Percentiles rank a stretch among this genome's conserved stretches.
These are phyloP conservation scores for Fusarium begoniae DNA, from an alignment of 2,329 filamentous ascomycete species.

Conservation along the genomic window DNA sequence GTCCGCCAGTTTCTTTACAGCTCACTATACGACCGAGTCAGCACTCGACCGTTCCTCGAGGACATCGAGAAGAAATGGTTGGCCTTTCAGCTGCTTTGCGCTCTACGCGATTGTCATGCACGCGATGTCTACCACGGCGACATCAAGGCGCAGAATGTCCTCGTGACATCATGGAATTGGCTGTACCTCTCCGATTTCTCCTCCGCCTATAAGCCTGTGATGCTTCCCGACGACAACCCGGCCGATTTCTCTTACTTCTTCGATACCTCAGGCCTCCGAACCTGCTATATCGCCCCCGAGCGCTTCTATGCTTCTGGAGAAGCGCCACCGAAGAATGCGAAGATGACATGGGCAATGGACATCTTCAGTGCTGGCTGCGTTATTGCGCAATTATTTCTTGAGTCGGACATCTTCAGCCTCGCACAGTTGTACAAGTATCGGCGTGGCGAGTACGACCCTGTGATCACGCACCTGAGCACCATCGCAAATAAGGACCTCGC, in stretches of 20 bases:
- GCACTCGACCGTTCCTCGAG: slow-evolving; percentile 94
- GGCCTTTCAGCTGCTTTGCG: slow-evolving; percentile 92
- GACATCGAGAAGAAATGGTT: slow-evolving; percentile 99
- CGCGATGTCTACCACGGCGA: slow-evolving; percentile 94
- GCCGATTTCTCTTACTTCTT: slow-evolving; percentile 99
- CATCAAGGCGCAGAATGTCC: slow-evolving; percentile 96
- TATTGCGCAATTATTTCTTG: slow-evolving; percentile 94
- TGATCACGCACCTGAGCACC: slow-evolving; percentile 80
- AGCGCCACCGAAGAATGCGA: slow-evolving; percentile 66
- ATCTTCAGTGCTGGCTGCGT: slow-evolving; percentile 97
- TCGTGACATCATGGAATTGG: slow-evolving; percentile 99
- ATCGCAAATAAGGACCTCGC: slow-evolving; percentile 89
- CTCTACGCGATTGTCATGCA: slow-evolving; percentile 88
- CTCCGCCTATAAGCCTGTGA: slow-evolving; percentile 92
- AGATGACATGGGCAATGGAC: slow-evolving; percentile 93
- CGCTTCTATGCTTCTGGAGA: slow-evolving; percentile 81
- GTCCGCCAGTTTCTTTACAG: slow-evolving; percentile 96
- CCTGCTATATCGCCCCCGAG: slow-evolving; percentile 95
- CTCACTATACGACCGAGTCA: slow-evolving; percentile 95
- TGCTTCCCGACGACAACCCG: slow-evolving; percentile 94
- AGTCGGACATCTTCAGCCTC: slow-evolving; percentile 96
- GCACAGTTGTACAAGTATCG: slow-evolving; percentile 96
- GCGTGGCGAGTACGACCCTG: slow-evolving; percentile 90
- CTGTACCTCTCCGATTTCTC: slow-evolving; percentile 98
- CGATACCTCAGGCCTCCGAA: slow-evolving; percentile 88